A percentile compares a stretch with the other conserved stretches of the same genome.
These are phyloP conservation scores for Lachnum nothofagi DNA, from an alignment of 2,329 filamentous ascomycete genomes.

Conservation along the genomic window DNA sequence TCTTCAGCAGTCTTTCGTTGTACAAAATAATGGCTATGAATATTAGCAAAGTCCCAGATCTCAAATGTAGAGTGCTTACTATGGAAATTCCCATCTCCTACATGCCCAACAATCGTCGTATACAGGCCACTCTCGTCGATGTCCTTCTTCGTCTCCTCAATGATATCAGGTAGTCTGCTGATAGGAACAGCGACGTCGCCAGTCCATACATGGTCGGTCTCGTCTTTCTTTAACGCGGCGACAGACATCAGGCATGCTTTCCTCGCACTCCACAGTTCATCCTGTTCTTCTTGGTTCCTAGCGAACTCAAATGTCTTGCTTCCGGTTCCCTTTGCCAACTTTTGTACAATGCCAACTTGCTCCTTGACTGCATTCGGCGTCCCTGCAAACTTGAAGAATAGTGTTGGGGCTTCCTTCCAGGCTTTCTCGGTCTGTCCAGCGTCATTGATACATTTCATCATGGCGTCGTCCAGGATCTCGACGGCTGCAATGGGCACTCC, in stretches of 20 bases:
- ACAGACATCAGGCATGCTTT: slow-evolving; percentile 82
- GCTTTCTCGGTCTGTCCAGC: slow-evolving; percentile 59
- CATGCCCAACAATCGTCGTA: slow-evolving; percentile 64
- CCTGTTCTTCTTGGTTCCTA: slow-evolving; percentile 60
- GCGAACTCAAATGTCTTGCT: slow-evolving; percentile 75
- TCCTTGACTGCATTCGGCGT: slow-evolving; percentile 69
- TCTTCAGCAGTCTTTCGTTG: slow-evolving; percentile 62
- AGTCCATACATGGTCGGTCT: slow-evolving; percentile 73
- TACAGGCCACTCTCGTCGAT: slow-evolving; percentile 53
- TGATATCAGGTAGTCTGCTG: slow-evolving; percentile 65
- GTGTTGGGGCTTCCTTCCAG: slow-evolving; percentile 69
- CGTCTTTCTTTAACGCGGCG: slow-evolving; percentile 57
- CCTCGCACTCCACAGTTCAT: slow-evolving; percentile 74
- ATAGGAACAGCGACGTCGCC: slow-evolving; percentile 83
- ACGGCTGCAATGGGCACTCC: slow-evolving; percentile 86
- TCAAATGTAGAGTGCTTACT: slow-evolving; percentile 30
- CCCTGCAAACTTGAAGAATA: slow-evolving; percentile 81
- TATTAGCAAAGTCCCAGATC: slow-evolving; percentile 8
- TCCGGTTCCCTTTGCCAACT: slow-evolving; percentile 55
- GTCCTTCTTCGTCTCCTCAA: slow-evolving; percentile 68
- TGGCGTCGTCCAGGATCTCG: slow-evolving; percentile 85
- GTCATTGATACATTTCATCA: slow-evolving; percentile 69
- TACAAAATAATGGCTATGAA: slow-evolving; percentile 50
- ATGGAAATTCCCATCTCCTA: slow-evolving; percentile 77
- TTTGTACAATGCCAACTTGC: slow-evolving; percentile 64